These are phyloP conservation scores for Zymoseptoria pseudotritici DNA, from an alignment of 2,329 filamentous ascomycete genomes.

Conservation along the genomic window DNA sequence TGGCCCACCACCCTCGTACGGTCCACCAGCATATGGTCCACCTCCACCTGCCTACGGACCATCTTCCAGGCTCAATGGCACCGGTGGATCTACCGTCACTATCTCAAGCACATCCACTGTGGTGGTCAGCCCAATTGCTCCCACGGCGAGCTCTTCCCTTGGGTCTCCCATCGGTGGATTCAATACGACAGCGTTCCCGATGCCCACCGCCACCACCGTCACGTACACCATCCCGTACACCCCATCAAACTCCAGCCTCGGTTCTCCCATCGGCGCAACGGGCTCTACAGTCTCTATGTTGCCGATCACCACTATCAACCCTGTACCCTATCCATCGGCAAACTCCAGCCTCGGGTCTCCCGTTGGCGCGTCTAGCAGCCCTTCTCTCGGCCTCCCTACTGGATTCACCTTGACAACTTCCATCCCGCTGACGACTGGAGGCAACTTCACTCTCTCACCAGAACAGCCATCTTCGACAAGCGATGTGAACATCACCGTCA, in stretches of 20 bases:
- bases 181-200: constrained; percentile 1
- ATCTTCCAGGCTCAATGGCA: constrained; percentile 3
- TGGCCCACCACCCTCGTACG: constrained; percentile 1
- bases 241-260: neutral
- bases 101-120: constrained; percentile 1
- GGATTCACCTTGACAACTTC: neutral
- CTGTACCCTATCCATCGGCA: neutral
- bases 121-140: constrained; percentile 1
- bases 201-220: neutral
- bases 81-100: neutral
- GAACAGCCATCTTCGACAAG: neutral
- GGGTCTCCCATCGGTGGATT: constrained; percentile 5
- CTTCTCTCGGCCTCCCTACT: neutral
- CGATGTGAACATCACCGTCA: neutral
- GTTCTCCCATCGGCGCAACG: neutral
- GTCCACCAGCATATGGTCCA: constrained; percentile 1
- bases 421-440: neutral
- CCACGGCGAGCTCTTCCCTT: constrained; percentile 1
- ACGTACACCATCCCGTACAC: neutral
- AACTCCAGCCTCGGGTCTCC: neutral
- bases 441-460: neutral
- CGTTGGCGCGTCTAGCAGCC: neutral
- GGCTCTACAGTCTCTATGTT: neutral
- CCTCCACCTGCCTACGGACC: constrained; percentile 3
- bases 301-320: neutral